Conservation (phyloP, 2,329 filamentous ascomycete genomes). For the Trichoderma arundinaceum region DNA sequence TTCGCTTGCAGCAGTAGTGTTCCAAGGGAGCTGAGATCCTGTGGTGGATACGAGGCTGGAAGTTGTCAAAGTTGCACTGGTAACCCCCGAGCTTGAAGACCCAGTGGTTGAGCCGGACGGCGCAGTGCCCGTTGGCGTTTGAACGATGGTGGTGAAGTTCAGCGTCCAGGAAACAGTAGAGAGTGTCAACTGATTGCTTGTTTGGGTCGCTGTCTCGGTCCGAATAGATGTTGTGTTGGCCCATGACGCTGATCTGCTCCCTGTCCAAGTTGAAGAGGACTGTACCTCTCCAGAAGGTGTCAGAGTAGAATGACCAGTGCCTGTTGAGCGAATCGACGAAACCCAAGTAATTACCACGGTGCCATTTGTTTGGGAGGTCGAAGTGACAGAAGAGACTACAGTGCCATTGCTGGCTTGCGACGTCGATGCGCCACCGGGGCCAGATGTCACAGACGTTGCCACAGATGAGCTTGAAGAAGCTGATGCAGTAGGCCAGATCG, state of each 20-base stretch:
- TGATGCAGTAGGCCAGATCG: not conserved
- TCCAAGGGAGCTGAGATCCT: conserved; percentile 16
- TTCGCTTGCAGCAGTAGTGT: conserved; percentile 13
- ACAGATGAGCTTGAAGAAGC: conserved; percentile 15
- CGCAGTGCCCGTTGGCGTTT: conserved; percentile 2
- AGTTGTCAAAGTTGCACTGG: conserved; percentile 9
- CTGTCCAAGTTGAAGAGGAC: conserved; percentile 19
- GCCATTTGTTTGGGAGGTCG: conserved; percentile 1
- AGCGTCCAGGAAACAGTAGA: conserved; percentile 5
- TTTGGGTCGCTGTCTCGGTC: conserved; percentile 18
- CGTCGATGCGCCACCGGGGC: not conserved
- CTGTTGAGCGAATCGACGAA: not conserved
- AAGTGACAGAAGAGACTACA: conserved; percentile 7
- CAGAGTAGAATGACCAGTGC: conserved; percentile 1
- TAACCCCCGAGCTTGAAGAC: not conserved
- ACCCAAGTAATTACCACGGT: not conserved
- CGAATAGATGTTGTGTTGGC: conserved; percentile 18
- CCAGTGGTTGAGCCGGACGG: not conserved
- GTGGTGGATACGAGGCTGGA: not conserved
- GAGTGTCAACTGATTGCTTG: conserved; percentile 6
- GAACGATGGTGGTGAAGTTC: conserved; percentile 19
- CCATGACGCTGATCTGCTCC: conserved; percentile 15
- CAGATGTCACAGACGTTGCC: not conserved
- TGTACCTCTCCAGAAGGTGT: conserved; percentile 13
- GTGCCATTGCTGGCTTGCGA: not conserved